Base-by-base conservation (phyloP, 2,329 filamentous ascomycete genomes). In the Colletotrichum eremochloae region DNA sequence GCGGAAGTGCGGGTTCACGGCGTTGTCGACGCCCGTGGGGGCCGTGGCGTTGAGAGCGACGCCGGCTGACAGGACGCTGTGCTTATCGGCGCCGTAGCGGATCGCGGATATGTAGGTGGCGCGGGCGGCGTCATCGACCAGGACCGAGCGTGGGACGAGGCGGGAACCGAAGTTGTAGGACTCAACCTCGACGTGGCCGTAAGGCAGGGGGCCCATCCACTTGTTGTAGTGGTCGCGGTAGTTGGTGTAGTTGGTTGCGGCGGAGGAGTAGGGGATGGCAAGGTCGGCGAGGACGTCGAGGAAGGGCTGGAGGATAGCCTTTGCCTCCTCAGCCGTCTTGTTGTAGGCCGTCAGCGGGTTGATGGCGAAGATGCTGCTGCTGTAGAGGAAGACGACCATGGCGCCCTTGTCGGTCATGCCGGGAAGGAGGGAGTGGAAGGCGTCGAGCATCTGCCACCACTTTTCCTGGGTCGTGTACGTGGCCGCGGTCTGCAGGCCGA, bases 101-200 rank as follows among this genome's bases (percentile, higher is more conserved):
- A 75, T 74, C 2, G 65, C 64, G 29, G 73, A 62, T 57, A 74
- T 44, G 60, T 74, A 73, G 36, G 52, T 48, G 31, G 68, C 56
- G 52, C 71, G 73, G 24, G 67, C 48, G n/a, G 79, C 80, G 68
- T 82, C 77, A 74, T 78, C 81, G 24, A 75, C 68, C 1, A 85
- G 76, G 11, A 77, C 77, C 18, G 78, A 75, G 40, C 82, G 78
- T 15, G 84, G 82, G 33, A 87, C 79, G 11, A 87, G 80, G 24
- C 85, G 82, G 14, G 83, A 82, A 38, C 85, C 84, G 65, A 79
- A 79, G 56, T 76, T 76, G 53, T 76, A 74, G 67, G 78, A 80
- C 74, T 87, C 87, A 31, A 92, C 92, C 75, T 89, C 86, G 2
- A 81, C 80, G 66, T 76, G 77, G 60, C 81, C 80, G n/a, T 81